Conservation (phyloP, 2,329 filamentous ascomycete species). For the Pseudovirgaria hyperparasitica region DNA sequence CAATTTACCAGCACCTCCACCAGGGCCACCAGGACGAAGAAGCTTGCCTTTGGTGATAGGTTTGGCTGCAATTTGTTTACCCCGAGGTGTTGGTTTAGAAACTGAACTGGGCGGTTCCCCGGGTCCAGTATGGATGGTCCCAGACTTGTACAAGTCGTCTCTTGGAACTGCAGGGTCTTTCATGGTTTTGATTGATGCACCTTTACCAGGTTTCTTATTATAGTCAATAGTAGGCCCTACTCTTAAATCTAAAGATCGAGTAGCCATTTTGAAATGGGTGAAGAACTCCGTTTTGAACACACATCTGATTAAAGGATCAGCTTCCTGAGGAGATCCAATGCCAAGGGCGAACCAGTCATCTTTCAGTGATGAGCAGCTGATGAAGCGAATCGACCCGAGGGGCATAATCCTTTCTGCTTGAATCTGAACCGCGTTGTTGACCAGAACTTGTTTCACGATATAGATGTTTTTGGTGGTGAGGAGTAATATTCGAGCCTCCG, state of each 20-base stretch:
- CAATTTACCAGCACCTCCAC: slow-evolving; percentile 66
- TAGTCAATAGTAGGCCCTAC: slow-evolving; percentile 82
- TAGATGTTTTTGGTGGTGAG: slow-evolving; percentile 81
- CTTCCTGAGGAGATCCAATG: slow-evolving; percentile 77
- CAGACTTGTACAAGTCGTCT: slow-evolving; percentile 87
- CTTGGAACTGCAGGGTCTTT: slow-evolving; percentile 66
- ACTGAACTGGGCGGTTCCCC: slow-evolving; percentile 74
- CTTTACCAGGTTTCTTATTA: slow-evolving; percentile 94
- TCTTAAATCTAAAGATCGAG: slow-evolving; percentile 70
- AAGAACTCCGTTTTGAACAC: slow-evolving; percentile 96
- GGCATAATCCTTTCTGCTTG: slow-evolving; percentile 69
- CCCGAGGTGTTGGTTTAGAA: slow-evolving; percentile 75
- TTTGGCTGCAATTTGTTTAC: slow-evolving; percentile 72
- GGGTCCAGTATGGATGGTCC: slow-evolving; percentile 70
- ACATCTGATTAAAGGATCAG: slow-evolving; percentile 88
- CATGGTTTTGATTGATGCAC: slow-evolving; percentile 74
- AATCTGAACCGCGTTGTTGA: slow-evolving; percentile 73
- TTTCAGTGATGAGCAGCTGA: slow-evolving; percentile 66
- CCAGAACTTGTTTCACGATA: slow-evolving; percentile 70
- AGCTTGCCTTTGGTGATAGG: slow-evolving; percentile 91
- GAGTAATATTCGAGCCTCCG: slow-evolving; percentile 71
- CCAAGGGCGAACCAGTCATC: slow-evolving; percentile 97
- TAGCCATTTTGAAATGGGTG: slow-evolving; percentile 71
- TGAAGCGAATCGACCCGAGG: slow-evolving; percentile 76
- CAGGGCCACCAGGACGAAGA: slow-evolving; percentile 79